Evolutionary conservation across 176 grass and related monocot species (phyloP).

Genomic region (Saccharum spontaneum): DNA sequence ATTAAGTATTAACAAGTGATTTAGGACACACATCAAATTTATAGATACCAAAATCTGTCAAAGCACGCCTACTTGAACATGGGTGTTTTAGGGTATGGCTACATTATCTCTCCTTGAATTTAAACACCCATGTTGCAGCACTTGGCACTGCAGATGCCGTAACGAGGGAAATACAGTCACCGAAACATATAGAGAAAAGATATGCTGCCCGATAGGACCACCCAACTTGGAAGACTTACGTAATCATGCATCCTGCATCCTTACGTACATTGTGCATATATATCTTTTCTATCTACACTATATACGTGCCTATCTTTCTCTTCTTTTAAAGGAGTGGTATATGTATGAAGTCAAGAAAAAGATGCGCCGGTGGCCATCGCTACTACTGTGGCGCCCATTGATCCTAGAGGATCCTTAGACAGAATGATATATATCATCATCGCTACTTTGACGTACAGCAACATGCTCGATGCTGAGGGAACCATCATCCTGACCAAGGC

Average conservation of each 20-base stretch:
- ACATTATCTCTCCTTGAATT: not conserved
- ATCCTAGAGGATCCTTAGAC: constrained; percentile 8
- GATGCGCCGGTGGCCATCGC: not conserved
- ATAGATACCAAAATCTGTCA: not conserved
- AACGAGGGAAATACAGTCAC: not conserved
- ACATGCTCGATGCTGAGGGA: constrained; percentile 24
- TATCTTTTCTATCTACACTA: not conserved
- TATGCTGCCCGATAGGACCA: constrained; percentile 42
- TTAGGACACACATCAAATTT: not conserved
- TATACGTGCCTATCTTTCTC: not conserved
- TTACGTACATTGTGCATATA: not conserved
- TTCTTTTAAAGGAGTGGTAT: constrained; percentile 18
- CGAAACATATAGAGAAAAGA: not conserved
- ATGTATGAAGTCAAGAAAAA: constrained; percentile 15
- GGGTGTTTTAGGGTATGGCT: not conserved
- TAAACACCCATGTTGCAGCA: not conserved
- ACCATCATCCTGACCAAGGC: constrained; percentile 25
- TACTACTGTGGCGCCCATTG: constrained; percentile 28
- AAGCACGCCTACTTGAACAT: not conserved
- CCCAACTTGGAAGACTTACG: constrained; percentile 48
- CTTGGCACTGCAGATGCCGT: not conserved
- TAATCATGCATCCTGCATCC: not conserved
- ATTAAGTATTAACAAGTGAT: not conserved
- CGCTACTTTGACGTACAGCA: constrained; percentile 34
- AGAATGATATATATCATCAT: not conserved